Conservation (phyloP, 441 rosid genomes). For the Melastoma candidum region DNA sequence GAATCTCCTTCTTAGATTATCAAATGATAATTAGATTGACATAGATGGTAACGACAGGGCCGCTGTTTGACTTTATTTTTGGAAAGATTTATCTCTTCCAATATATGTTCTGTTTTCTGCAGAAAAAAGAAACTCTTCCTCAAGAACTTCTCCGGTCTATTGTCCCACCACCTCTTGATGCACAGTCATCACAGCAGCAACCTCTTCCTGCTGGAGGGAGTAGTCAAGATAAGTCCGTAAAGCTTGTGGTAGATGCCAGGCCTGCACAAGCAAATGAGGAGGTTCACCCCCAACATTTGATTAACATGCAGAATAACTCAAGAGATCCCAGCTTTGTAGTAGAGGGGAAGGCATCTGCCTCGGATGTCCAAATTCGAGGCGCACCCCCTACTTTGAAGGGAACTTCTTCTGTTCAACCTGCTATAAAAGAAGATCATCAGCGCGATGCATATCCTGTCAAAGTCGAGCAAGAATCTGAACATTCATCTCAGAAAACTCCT, state of each 20-base stretch:
- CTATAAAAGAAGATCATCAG: slow-evolving; percentile 76
- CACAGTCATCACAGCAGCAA: slow-evolving; percentile 45
- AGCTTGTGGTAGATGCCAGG: slow-evolving; percentile 55
- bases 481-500: slow-evolving; percentile 45
- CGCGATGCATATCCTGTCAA: slow-evolving; percentile 40
- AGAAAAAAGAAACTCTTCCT: slow-evolving; percentile 95
- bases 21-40: too few relatives aligned
- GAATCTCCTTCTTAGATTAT: too few relatives aligned
- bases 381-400: slow-evolving; percentile 44
- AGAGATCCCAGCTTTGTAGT: slow-evolving; percentile 58
- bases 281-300: slow-evolving; percentile 36
- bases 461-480: slow-evolving; percentile 75
- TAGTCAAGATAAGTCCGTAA: slow-evolving; percentile 56
- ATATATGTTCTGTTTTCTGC: slow-evolving; percentile 37
- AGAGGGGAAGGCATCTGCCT: slow-evolving; percentile 53
- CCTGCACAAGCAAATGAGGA: slow-evolving; percentile 50
- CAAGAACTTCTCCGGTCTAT: slow-evolving; percentile 95
- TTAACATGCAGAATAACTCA: slow-evolving; percentile 31
- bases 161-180: slow-evolving; percentile 83
- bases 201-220: slow-evolving; percentile 45
- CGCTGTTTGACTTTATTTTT: too few relatives aligned
- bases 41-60: too few relatives aligned
- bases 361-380: slow-evolving; percentile 37
- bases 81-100: slow-evolving; percentile 3
- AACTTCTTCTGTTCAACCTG: slow-evolving; percentile 26